Conservation (phyloP, 2,329 filamentous ascomycete species). For the Colletotrichum echinochloae region DNA sequence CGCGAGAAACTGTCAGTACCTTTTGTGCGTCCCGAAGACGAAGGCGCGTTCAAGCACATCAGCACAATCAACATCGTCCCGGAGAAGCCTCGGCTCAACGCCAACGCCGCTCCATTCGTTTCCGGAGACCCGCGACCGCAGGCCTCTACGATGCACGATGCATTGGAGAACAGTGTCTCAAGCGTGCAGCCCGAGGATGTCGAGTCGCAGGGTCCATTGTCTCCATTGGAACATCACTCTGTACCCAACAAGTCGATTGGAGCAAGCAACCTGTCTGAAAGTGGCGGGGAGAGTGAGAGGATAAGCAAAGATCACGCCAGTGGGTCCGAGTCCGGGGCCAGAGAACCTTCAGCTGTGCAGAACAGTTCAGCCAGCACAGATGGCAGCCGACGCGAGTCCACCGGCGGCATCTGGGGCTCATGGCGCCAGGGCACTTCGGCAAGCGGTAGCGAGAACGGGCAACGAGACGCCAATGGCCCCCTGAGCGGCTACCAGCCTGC, state of each 20-base stretch:
- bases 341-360: slow-evolving; percentile 7
- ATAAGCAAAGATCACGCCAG: slow-evolving; percentile 43
- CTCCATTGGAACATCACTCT: slow-evolving; percentile 52
- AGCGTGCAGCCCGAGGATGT: slow-evolving; percentile 47
- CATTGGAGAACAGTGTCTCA: slow-evolving; percentile 41
- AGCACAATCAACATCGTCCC: slow-evolving; percentile 69
- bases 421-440: slow-evolving; percentile 72
- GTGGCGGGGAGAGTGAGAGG: slow-evolving; percentile 58
- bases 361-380: slow-evolving; percentile 36
- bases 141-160: slow-evolving; percentile 39
- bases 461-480: slow-evolving; percentile 63
- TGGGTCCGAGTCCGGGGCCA: slow-evolving; percentile 32
- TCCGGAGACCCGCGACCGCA: slow-evolving; percentile 51
- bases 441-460: slow-evolving; percentile 63
- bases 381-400: slow-evolving; percentile 56
- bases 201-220: slow-evolving; percentile 48
- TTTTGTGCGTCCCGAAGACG: slow-evolving; percentile 91
- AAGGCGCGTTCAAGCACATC: slow-evolving; percentile 82
- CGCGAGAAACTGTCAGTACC: slow-evolving; percentile 89
- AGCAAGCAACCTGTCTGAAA: slow-evolving; percentile 56
- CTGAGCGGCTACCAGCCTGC: slow-evolving; percentile 78
- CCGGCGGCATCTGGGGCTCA: slow-evolving; percentile 75
- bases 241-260: slow-evolving; percentile 50
- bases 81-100: slow-evolving; percentile 70
- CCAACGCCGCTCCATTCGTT: slow-evolving; percentile 58